phyloP scores from a whole-genome alignment of 2,329 filamentous ascomycete genomes.

The Beauveria caledonica region DNA sequence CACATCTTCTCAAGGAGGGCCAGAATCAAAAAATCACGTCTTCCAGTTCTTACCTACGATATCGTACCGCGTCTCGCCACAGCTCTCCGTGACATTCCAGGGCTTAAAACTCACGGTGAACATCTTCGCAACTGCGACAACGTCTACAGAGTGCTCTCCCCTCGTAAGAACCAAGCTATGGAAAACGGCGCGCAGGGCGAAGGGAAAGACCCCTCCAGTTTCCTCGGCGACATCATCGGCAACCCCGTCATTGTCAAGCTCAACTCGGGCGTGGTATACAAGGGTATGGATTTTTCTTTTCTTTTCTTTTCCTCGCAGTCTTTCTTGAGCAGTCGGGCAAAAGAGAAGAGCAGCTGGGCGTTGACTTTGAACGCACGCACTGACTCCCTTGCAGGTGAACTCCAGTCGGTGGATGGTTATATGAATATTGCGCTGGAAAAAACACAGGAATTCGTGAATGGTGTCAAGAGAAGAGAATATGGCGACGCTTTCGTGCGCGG shows the following conservation, averaged over 20 bases:
- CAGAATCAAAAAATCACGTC: background rate
- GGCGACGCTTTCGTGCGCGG: constrained; percentile 93
- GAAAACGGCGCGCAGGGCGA: constrained; percentile 68
- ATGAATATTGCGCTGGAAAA: constrained; percentile 99
- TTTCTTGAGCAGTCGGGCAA: background rate
- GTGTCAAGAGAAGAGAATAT: constrained; percentile 71
- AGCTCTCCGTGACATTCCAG: background rate
- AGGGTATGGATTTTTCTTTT: constrained; percentile 51
- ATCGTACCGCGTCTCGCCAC: background rate
- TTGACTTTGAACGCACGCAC: background rate
- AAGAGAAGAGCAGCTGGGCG: background rate
- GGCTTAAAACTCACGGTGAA: too few relatives aligned
- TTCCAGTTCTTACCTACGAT: background rate
- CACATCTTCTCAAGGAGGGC: background rate
- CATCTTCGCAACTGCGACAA: background rate
- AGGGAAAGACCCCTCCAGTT: constrained; percentile 86
- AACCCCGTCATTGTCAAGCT: constrained; percentile 92
- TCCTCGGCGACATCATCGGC: constrained; percentile 89
- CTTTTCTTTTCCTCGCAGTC: too few relatives aligned
- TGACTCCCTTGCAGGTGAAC: constrained; percentile 56
- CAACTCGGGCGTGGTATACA: constrained; percentile 98
- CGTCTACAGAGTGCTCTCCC: background rate
- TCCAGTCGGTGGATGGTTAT: constrained; percentile 96
- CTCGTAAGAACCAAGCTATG: constrained; percentile 38
- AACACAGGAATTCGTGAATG: constrained; percentile 85